Evolutionary conservation across 441 rosid species (phyloP).

Genomic region (Pelargonium myrrhifolium): DNA sequence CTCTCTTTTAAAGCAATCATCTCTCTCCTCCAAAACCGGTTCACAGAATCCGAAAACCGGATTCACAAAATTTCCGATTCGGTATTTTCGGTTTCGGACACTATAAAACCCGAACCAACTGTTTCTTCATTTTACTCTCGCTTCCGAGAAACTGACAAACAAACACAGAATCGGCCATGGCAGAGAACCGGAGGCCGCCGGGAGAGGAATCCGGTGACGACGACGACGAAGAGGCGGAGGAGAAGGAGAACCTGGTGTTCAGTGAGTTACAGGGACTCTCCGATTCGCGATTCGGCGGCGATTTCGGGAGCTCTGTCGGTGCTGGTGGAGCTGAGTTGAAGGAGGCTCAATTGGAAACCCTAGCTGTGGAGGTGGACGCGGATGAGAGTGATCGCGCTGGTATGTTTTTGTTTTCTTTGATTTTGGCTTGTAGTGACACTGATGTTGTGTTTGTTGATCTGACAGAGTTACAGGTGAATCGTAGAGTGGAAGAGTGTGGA

Average conservation of each 20-base stretch:
- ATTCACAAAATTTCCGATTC: conserved; percentile 11
- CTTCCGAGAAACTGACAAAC: conserved; percentile 5
- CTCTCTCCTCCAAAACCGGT: not conserved
- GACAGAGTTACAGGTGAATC: conserved; percentile 43
- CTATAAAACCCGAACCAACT: conserved; percentile 21
- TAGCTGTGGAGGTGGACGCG: not conserved
- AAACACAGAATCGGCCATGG: conserved; percentile 38
- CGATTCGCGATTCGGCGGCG: conserved; percentile 6
- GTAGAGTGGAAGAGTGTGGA: conserved; percentile 26
- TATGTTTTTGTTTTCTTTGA: conserved; percentile 14
- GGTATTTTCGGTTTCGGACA: conserved; percentile 18
- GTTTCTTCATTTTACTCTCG: conserved; percentile 35
- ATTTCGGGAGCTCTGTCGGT: not conserved
- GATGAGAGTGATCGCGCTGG: conserved; percentile 37
- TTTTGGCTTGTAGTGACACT: conserved; percentile 5
- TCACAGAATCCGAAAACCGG: not conserved
- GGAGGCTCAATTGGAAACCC: conserved; percentile 28
- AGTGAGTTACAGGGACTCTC: conserved; percentile 14
- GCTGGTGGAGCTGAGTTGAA: conserved; percentile 19
- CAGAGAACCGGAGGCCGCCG: conserved; percentile 32
- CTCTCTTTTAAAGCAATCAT: too few relatives aligned
- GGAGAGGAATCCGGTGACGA: conserved; percentile 17
- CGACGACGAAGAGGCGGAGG: conserved; percentile 21
- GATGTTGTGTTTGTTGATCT: conserved; percentile 26
- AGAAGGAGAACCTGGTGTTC: not conserved